Base-by-base conservation (phyloP, 176 grass and related monocot genomes). In the Zea luxurians region DNA sequence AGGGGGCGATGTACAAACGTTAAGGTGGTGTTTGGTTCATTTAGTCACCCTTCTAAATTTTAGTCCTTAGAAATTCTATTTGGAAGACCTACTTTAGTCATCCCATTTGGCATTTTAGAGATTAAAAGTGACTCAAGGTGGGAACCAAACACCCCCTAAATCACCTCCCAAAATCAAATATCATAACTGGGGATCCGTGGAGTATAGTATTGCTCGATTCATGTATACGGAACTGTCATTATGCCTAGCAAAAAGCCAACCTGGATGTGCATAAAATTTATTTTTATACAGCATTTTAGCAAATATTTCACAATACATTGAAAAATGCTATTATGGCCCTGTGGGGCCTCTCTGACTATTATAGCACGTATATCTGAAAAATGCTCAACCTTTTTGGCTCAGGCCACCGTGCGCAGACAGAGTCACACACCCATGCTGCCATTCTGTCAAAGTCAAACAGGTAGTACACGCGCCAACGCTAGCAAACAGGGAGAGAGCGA, bases 291-390 rank as follows among this genome's bases (percentile, higher is more conserved):
- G 2, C 8, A 76, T 17, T 83, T 36, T 8, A 7, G 27, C 13
- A 44, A 76, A 76, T 68, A 68, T 13, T 76, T 83, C 38, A 27
- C 17, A 67, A 20, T 36, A 83, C 13, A 60, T 27, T 35, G 41
- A 66, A 52, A 37, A 53, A 27, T 27, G 27, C 27, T 27, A 27
- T 27, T 27, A 27, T 27, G 27, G 27, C 27, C 27, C 27, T 27
- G 27, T 27, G 27, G 27, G 27, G 27, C 27, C 27, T 27, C 27
- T 27, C 27, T 27, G 27, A 27, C 27, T 27, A 27, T 27, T 27
- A 27, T 27, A 27, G 27, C 27, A 27, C 27, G 27, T 27, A 27
- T 27, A 27, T 27, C 27, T 27, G 27, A 27, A 27, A 27, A 27
- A 27, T 27, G 27, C 27, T 27, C 27, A 27, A 27, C 27, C 27